Evolutionary conservation across 805 yeast species (phyloP).

Genomic region (Kuraishia floccosa): DNA sequence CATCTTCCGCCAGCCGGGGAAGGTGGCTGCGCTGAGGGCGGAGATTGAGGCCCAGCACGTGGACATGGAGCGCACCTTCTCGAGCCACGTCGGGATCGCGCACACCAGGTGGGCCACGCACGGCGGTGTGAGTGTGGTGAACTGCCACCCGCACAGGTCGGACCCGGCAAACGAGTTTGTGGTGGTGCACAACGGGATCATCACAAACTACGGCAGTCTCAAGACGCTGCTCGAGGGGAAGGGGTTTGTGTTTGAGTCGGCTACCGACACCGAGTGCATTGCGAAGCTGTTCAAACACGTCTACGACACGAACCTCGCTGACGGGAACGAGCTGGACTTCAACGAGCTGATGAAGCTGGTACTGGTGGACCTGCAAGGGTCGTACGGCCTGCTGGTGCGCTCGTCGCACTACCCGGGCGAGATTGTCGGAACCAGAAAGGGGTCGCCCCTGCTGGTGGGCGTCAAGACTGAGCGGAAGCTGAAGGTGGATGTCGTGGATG

Average conservation of each 20-base stretch:
- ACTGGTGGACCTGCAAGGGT: slow-evolving; percentile 88
- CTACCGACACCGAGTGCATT: slow-evolving; percentile 96
- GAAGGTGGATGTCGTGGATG: slow-evolving; percentile 97
- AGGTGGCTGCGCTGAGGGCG: slow-evolving; percentile 70
- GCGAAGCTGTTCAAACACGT: slow-evolving; percentile 91
- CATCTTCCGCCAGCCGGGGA: slow-evolving; percentile 81
- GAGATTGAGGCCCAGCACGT: slow-evolving; percentile 41
- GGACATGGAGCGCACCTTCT: slow-evolving; percentile 54
- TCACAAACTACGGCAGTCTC: slow-evolving; percentile 89
- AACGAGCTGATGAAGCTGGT: slow-evolving; percentile 89
- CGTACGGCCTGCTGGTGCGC: slow-evolving; percentile 91
- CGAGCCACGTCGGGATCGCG: slow-evolving; percentile 90
- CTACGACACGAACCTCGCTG: slow-evolving; percentile 63
- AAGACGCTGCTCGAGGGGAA: slow-evolving; percentile 70
- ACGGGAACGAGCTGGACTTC: slow-evolving; percentile 76
- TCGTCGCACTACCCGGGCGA: slow-evolving; percentile 92
- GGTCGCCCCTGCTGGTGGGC: slow-evolving; percentile 95
- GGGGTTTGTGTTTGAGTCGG: slow-evolving; percentile 79
- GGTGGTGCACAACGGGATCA: slow-evolving; percentile 96
- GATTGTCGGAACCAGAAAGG: slow-evolving; percentile 93
- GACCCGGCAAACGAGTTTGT: slow-evolving; percentile 76
- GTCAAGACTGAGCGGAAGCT: slow-evolving; percentile 92
- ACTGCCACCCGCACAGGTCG: slow-evolving; percentile 96
- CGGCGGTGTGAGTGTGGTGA: slow-evolving; percentile 76
- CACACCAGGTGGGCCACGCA: slow-evolving; percentile 99